phyloP scores from a whole-genome alignment of 176 grass and related monocot genomes.

The Aegilops umbellulata region DNA sequence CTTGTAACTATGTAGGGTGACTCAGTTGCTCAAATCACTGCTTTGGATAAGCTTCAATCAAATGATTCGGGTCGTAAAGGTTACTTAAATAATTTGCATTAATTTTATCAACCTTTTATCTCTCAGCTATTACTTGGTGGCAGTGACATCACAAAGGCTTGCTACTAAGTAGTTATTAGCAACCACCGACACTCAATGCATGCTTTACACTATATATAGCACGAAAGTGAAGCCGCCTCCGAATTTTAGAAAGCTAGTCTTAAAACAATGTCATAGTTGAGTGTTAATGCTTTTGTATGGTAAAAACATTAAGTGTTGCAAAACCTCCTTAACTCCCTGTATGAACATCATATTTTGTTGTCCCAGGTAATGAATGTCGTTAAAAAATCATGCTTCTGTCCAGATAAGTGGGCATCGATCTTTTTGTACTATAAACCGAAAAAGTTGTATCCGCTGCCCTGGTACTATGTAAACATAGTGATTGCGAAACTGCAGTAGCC shows the following conservation, averaged over 20 bases:
- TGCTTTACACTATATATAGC: not conserved
- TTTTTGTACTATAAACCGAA: not conserved
- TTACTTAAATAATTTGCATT: constrained; percentile 12
- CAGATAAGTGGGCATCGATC: not conserved
- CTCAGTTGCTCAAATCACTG: not conserved
- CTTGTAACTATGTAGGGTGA: constrained; percentile 26
- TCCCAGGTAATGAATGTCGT: not conserved
- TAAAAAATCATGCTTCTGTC: not conserved
- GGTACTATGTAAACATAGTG: not conserved
- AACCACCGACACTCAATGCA: not conserved
- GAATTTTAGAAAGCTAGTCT: not conserved
- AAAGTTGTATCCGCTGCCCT: not conserved
- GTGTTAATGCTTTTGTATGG: not conserved
- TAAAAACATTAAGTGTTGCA: not conserved
- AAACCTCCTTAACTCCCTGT: not conserved
- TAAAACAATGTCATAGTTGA: not conserved
- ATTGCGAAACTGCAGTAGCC: not conserved
- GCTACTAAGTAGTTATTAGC: not conserved
- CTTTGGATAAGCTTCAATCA: constrained; percentile 9
- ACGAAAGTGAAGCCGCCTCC: not conserved
- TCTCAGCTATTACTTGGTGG: not conserved
- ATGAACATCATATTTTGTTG: not conserved
- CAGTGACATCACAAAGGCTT: not conserved
- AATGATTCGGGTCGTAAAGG: not conserved
- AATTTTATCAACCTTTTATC: not conserved